Evolutionary conservation across 306 rosid species (phyloP).

Genomic region (Acacia acuminata): DNA sequence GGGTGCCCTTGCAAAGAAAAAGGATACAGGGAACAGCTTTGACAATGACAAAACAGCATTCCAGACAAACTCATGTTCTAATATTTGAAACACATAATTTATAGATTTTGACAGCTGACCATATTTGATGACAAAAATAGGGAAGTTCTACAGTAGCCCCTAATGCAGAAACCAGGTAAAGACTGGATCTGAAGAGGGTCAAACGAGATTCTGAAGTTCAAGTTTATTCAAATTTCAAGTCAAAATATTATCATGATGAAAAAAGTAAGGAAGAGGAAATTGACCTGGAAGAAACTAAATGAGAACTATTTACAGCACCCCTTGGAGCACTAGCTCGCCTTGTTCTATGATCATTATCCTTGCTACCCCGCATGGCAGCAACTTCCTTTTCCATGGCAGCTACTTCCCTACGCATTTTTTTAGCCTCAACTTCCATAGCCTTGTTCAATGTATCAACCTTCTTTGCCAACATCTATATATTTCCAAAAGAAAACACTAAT

Average conservation of each 20-base stretch:
- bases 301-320: slow-evolving; percentile 59
- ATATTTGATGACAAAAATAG: neutral
- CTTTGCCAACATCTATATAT: slow-evolving; percentile 74
- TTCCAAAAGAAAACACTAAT: slow-evolving; percentile 36
- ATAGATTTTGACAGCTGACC: slow-evolving; percentile 13
- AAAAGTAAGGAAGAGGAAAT: neutral
- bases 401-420: slow-evolving; percentile 88
- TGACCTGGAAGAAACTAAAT: slow-evolving; percentile 59
- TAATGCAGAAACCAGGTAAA: neutral
- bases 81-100: neutral
- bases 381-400: slow-evolving; percentile 86
- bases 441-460: slow-evolving; percentile 88
- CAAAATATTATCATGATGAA: neutral
- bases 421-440: slow-evolving; percentile 90
- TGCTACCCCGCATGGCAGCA: slow-evolving; percentile 63
- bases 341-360: slow-evolving; percentile 59
- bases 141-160: neutral
- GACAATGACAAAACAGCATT: neutral
- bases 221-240: neutral
- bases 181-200: too few species aligned
- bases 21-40: neutral
- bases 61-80: neutral
- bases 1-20: neutral
- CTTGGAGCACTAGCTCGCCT: slow-evolving; percentile 58
- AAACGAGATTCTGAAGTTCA: neutral